Evolutionary conservation across 192 early-diverging fungal genomes (phyloP).

Genomic region (Endogone sp.): DNA sequence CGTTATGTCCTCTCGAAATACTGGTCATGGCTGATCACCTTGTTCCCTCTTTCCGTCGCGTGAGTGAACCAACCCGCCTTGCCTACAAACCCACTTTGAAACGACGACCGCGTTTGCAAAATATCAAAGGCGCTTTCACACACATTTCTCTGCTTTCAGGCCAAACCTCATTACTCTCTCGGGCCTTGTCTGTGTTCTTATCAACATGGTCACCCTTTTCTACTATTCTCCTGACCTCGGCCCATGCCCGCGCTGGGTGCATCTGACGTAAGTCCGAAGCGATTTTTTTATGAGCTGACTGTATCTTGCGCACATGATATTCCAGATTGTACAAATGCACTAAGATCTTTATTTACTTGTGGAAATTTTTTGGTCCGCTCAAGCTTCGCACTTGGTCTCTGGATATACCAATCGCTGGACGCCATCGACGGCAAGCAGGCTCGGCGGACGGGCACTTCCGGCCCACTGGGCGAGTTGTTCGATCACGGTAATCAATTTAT

Average conservation of each 20-base stretch:
- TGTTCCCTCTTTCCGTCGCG: constrained; percentile 88
- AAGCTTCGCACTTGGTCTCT: constrained; percentile 74
- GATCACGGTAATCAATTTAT: constrained; percentile 73
- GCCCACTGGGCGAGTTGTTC: constrained; percentile 93
- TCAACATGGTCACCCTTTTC: constrained; percentile 67
- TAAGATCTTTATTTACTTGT: constrained; percentile 1
- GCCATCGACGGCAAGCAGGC: constrained; percentile 97
- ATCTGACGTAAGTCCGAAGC: constrained; percentile 32
- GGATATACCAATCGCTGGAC: constrained; percentile 86
- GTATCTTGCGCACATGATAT: no score
- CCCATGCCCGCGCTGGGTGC: constrained; percentile 77
- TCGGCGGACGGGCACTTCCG: constrained; percentile 77
- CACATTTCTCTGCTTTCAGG: constrained; percentile 27
- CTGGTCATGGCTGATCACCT: constrained; percentile 81
- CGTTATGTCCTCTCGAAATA: constrained; percentile 77
- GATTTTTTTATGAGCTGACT: no score
- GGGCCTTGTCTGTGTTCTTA: constrained; percentile 75
- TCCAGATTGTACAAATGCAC: no score
- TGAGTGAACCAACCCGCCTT: no score
- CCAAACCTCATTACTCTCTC: constrained; percentile 90
- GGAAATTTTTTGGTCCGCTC: background rate
- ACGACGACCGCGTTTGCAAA: background rate
- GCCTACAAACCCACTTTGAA: no score
- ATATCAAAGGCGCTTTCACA: background rate
- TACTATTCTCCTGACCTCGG: constrained; percentile 73